A percentile compares a stretch with the other conserved stretches of the same genome.
phyloP scores from a whole-genome alignment of 2,329 filamentous ascomycete species.

The Sclerotinia nivalis region DNA sequence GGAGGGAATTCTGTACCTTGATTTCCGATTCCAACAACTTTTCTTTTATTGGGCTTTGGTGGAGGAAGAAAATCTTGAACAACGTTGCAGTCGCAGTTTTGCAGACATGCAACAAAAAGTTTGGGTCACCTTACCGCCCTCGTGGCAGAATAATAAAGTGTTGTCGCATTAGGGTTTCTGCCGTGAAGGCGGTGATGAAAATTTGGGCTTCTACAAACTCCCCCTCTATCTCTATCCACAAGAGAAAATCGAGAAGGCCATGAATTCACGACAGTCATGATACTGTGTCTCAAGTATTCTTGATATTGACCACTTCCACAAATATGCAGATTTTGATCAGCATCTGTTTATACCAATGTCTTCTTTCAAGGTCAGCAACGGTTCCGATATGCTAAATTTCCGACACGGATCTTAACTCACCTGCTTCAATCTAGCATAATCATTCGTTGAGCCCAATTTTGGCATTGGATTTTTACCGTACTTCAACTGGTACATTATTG shows the following conservation, averaged over 20 bases:
- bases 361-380: conserved; percentile 22
- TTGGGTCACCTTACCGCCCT: neutral
- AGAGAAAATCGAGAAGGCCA: neutral
- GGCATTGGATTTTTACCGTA: conserved; percentile 55
- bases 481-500: conserved; percentile 41
- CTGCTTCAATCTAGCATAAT: conserved; percentile 35
- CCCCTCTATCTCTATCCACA: neutral
- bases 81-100: too few species aligned
- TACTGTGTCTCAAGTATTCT: neutral
- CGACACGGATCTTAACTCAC: conserved; percentile 10
- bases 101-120: too few species aligned
- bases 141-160: neutral
- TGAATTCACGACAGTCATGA: neutral
- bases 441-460: conserved; percentile 54
- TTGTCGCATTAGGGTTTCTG: neutral
- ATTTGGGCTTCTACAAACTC: neutral
- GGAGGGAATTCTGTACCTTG: too few species aligned
- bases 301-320: neutral
- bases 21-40: too few species aligned
- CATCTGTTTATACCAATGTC: conserved; percentile 13
- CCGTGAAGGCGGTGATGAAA: neutral
- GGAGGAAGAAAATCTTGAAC: too few species aligned
- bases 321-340: conserved; percentile 8
- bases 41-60: too few species aligned
- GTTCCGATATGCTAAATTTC: neutral